A percentile compares a stretch with the other conserved stretches of the same genome.
Conservation (phyloP, 164 flowering plant genomes). For the Vitis rupestris region DNA sequence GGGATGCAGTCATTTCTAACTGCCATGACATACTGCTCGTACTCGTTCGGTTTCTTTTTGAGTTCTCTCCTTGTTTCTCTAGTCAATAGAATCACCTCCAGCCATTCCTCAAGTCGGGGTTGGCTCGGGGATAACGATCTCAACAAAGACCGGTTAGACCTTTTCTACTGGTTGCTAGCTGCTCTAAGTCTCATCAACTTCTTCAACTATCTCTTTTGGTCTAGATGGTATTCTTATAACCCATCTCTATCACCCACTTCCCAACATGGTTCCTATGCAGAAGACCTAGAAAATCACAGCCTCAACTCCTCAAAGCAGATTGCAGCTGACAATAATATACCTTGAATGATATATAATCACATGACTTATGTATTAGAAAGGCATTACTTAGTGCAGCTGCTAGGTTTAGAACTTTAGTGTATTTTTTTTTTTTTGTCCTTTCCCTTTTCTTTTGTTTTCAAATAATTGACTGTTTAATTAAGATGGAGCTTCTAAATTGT, state of each 20-base stretch:
- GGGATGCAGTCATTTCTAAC: conserved; percentile 76
- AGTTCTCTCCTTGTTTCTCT: conserved; percentile 64
- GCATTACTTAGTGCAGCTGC: conserved; percentile 15
- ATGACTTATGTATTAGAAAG: neutral
- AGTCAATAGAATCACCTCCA: conserved; percentile 52
- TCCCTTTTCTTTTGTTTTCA: neutral
- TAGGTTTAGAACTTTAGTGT: conserved; percentile 11
- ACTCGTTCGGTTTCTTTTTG: conserved; percentile 69
- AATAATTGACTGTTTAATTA: conserved; percentile 16
- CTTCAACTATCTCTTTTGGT: conserved; percentile 65
- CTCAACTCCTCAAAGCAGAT: conserved; percentile 28
- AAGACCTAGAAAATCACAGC: conserved; percentile 18
- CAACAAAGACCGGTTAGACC: conserved; percentile 63
- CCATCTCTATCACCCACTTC: conserved; percentile 29
- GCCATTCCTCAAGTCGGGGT: conserved; percentile 27
- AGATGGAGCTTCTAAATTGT: conserved; percentile 1
- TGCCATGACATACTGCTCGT: conserved; percentile 70
- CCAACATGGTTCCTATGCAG: conserved; percentile 21
- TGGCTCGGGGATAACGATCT: conserved; percentile 69
- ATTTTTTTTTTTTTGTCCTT: too few species aligned
- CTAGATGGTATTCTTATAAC: conserved; percentile 54
- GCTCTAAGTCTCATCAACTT: conserved; percentile 59
- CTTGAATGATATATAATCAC: conserved; percentile 1
- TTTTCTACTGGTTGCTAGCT: conserved; percentile 73
- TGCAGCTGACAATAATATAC: conserved; percentile 2